Evolutionary conservation across 2,329 filamentous ascomycete genomes (phyloP).

Genomic region (Cercospora citrullina): DNA sequence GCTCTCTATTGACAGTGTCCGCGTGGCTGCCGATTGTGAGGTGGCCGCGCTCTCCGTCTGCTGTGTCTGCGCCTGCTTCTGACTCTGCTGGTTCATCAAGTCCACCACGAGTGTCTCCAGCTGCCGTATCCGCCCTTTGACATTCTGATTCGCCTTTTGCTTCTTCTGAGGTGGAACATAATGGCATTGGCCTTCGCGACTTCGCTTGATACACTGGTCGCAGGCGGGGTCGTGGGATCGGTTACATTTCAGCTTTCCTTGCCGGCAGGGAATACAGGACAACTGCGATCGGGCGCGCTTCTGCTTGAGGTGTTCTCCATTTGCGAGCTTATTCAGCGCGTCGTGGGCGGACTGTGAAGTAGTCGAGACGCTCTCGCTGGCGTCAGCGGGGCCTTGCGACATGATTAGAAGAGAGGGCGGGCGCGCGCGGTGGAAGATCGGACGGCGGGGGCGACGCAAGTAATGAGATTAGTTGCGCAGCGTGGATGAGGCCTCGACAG

Average conservation of each 20-base stretch:
- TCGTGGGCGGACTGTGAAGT: conserved; percentile 10
- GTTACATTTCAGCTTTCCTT: conserved; percentile 42
- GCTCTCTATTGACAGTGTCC: neutral
- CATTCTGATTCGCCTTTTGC: conserved; percentile 37
- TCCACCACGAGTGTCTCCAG: conserved; percentile 40
- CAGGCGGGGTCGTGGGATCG: conserved; percentile 38
- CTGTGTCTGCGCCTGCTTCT: conserved; percentile 5
- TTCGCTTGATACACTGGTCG: conserved; percentile 42
- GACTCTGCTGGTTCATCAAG: conserved; percentile 39
- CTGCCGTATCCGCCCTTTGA: conserved; percentile 40
- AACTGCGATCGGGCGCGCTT: conserved; percentile 41
- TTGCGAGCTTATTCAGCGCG: conserved; percentile 20
- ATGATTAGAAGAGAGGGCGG: neutral
- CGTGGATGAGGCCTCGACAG: neutral
- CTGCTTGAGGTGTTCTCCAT: conserved; percentile 35
- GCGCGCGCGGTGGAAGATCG: neutral
- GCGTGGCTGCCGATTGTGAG: neutral
- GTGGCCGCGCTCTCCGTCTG: neutral
- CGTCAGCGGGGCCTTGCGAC: conserved; percentile 3
- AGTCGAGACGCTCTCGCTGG: conserved; percentile 1
- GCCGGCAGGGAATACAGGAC: conserved; percentile 40
- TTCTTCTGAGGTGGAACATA: conserved; percentile 38
- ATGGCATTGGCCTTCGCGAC: conserved; percentile 34
- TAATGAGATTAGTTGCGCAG: neutral
- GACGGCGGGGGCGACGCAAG: neutral